Percentiles rank a stretch among this genome's conserved stretches.
These are phyloP conservation scores for Fusarium torreyae DNA, from an alignment of 2,329 filamentous ascomycete species.

Conservation along the genomic window DNA sequence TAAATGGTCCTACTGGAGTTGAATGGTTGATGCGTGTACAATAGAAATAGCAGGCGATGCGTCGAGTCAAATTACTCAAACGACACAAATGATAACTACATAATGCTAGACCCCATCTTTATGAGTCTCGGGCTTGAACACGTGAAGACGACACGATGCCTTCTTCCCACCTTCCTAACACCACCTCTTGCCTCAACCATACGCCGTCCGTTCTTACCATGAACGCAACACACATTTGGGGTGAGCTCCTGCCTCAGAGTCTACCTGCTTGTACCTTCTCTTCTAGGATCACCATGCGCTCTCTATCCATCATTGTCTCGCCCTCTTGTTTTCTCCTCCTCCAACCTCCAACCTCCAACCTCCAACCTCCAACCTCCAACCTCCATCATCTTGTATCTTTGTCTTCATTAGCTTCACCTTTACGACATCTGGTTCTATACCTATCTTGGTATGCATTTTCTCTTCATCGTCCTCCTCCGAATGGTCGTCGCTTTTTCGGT, in stretches of 20 bases:
- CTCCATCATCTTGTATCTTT: constrained; percentile 24
- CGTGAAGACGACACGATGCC: neutral
- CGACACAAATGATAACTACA: neutral
- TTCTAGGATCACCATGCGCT: neutral
- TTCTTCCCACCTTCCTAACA: neutral
- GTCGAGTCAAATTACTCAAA: neutral
- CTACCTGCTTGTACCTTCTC: constrained; percentile 8
- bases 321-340: constrained; percentile 3
- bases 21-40: constrained; percentile 8
- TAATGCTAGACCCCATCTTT: constrained; percentile 5
- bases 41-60: constrained; percentile 23
- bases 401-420: constrained; percentile 19
- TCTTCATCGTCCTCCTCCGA: no score
- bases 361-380: constrained; percentile 8
- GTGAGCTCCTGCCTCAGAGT: neutral
- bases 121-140: neutral
- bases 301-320: neutral
- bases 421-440: constrained; percentile 14
- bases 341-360: constrained; percentile 16
- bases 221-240: neutral
- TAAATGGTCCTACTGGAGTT: constrained; percentile 2
- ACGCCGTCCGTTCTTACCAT: neutral
- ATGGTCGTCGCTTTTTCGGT: no score
- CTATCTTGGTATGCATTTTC: constrained; percentile 15
- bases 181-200: neutral